A percentile compares a stretch with the other conserved stretches of the same genome.
phyloP scores from a whole-genome alignment of 116 monocot species.

The Iris pallida region DNA sequence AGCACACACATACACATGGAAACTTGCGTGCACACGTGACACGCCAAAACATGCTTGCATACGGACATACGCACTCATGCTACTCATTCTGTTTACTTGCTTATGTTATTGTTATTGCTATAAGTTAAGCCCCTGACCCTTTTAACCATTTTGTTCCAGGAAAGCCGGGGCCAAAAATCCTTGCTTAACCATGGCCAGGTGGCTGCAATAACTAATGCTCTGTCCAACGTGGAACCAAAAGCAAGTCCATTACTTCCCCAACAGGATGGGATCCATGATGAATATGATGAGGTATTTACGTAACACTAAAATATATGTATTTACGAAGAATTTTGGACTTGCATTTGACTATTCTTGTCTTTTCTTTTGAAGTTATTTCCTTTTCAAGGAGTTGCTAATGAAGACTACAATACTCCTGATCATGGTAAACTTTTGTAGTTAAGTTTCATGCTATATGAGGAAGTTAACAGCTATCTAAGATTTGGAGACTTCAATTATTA shows the following conservation, averaged over 20 bases:
- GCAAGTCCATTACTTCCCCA: conserved; percentile 44
- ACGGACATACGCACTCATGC: no score
- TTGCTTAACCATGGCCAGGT: neutral
- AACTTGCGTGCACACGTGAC: no score
- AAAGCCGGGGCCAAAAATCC: no score
- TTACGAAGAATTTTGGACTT: conserved; percentile 4
- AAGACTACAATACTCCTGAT: conserved; percentile 78
- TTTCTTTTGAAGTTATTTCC: conserved; percentile 39
- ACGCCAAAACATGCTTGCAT: no score
- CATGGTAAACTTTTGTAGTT: conserved; percentile 42
- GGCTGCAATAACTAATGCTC: neutral
- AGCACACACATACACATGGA: no score
- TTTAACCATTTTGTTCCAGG: no score
- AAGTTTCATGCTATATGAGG: neutral
- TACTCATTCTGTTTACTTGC: no score
- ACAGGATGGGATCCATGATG: conserved; percentile 78
- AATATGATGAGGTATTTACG: conserved; percentile 64
- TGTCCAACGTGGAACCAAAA: conserved; percentile 13
- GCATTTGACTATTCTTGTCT: conserved; percentile 2
- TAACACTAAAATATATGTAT: neutral
- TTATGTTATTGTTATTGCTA: no score
- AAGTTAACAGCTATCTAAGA: no score
- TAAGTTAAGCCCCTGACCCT: no score
- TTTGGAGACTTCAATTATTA: neutral
- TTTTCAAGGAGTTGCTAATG: conserved; percentile 59